phyloP scores from a whole-genome alignment of 768 basidiomycete genomes.

The Chalciporus sphaerocephalus region DNA sequence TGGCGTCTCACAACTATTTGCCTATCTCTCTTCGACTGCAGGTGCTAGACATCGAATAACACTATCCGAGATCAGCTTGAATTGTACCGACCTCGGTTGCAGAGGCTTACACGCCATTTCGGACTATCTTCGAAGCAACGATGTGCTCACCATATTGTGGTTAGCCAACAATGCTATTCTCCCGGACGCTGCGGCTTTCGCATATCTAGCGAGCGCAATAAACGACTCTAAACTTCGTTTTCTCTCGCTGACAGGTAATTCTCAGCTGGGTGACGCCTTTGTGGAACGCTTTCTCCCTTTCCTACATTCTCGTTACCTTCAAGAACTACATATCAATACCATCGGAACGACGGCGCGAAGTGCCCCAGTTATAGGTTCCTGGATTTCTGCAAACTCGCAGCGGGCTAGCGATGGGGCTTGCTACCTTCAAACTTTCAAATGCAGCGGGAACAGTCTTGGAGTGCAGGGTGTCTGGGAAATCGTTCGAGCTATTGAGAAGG shows the following conservation, averaged over 20 bases:
- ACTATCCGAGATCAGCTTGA: constrained; percentile 54
- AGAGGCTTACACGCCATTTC: constrained; percentile 48
- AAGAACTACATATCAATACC: constrained; percentile 50
- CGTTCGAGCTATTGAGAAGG: constrained; percentile 41
- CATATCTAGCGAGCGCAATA: constrained; percentile 44
- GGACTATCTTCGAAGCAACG: constrained; percentile 47
- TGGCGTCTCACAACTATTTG: constrained; percentile 51
- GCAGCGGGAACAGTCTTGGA: constrained; percentile 57
- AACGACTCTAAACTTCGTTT: constrained; percentile 49
- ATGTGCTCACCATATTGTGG: constrained; percentile 41
- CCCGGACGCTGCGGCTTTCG: constrained; percentile 33
- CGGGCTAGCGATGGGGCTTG: constrained; percentile 27
- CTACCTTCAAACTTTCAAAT: constrained; percentile 44
- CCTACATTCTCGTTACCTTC: constrained; percentile 44
- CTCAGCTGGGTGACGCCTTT: constrained; percentile 46
- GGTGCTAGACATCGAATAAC: constrained; percentile 40
- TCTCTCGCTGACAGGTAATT: constrained; percentile 51
- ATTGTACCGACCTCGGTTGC: constrained; percentile 51
- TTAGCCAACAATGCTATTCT: constrained; percentile 48
- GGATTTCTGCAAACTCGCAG: constrained; percentile 40
- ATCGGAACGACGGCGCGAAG: constrained; percentile 43
- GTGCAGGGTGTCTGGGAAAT: constrained; percentile 44
- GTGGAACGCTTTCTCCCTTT: constrained; percentile 44
- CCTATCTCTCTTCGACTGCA: constrained; percentile 46
- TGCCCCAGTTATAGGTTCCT: constrained; percentile 42